phyloP scores from a whole-genome alignment of 2,329 filamentous ascomycete genomes.

The Beauveria asiatica region DNA sequence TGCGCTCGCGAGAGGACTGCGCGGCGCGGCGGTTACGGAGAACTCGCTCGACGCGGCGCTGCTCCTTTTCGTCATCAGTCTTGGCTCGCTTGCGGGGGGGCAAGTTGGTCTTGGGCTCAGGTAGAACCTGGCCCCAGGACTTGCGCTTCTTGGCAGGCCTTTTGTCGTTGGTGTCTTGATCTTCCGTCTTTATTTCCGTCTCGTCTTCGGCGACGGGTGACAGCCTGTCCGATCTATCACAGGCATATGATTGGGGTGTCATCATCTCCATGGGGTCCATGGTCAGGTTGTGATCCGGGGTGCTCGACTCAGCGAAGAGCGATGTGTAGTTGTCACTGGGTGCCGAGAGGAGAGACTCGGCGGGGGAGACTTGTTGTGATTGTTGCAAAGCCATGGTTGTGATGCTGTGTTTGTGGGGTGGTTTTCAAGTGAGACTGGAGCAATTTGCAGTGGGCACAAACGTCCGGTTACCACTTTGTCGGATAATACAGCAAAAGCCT shows the following conservation, averaged over 20 bases:
- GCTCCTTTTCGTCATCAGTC: constrained; percentile 98
- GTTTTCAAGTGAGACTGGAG: constrained; percentile 1
- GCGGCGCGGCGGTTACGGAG: constrained; percentile 92
- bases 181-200: neutral
- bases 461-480: neutral
- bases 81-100: constrained; percentile 96
- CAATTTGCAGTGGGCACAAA: neutral
- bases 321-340: constrained; percentile 41
- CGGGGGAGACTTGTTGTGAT: constrained; percentile 33
- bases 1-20: constrained; percentile 91
- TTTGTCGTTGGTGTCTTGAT: constrained; percentile 40
- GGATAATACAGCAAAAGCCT: neutral
- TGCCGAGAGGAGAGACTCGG: constrained; percentile 45
- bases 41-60: constrained; percentile 92
- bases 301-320: constrained; percentile 32
- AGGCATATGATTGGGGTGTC: constrained; percentile 35
- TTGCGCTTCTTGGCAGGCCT: constrained; percentile 88
- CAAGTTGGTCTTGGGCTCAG: constrained; percentile 92
- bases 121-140: constrained; percentile 96
- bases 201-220: constrained; percentile 1
- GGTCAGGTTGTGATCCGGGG: constrained; percentile 22
- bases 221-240: constrained; percentile 18
- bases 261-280: constrained; percentile 41
- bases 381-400: constrained; percentile 10
- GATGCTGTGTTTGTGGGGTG: constrained; percentile 8